Percentiles rank a stretch among this genome's conserved stretches.
These are phyloP conservation scores for Epichloe scottii DNA, from an alignment of 2,329 filamentous ascomycete genomes.

Conservation along the genomic window DNA sequence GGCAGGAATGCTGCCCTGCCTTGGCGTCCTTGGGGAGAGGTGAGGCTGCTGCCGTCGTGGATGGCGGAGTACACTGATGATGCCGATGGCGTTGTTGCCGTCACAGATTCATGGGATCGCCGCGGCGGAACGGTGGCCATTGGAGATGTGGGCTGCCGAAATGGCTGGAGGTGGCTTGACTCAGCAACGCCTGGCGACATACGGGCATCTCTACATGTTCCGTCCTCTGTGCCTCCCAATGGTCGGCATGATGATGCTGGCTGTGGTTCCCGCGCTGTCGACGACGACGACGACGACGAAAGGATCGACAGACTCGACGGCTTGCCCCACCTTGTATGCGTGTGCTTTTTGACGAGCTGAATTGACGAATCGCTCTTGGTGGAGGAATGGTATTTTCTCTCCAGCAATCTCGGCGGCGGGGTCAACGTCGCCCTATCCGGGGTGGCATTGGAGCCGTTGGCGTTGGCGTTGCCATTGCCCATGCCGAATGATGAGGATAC, in stretches of 20 bases:
- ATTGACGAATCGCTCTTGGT: constrained; percentile 2
- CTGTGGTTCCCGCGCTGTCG: not conserved
- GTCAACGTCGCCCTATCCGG: not conserved
- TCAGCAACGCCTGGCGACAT: not conserved
- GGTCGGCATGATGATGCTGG: not conserved
- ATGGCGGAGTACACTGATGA: not conserved
- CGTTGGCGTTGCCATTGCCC: not conserved
- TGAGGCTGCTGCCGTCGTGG: not conserved
- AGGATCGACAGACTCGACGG: constrained; percentile 1
- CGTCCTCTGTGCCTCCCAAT: not conserved
- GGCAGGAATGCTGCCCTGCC: not conserved
- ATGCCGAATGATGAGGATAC: not conserved
- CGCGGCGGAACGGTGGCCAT: not conserved
- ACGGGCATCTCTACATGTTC: not conserved
- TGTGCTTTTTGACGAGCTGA: not conserved
- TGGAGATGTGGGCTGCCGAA: not conserved
- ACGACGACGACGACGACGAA: not conserved
- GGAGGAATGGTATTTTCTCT: constrained; percentile 2
- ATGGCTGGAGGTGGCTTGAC: not conserved
- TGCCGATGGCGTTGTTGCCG: not conserved
- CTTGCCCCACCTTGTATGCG: constrained; percentile 5
- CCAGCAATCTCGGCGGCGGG: constrained; percentile 3
- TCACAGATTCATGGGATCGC: not conserved
- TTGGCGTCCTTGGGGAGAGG: constrained; percentile 5
- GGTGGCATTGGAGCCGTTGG: not conserved